Evolutionary conservation across 441 rosid genomes (phyloP).

Genomic region (Monsonia emarginata): DNA sequence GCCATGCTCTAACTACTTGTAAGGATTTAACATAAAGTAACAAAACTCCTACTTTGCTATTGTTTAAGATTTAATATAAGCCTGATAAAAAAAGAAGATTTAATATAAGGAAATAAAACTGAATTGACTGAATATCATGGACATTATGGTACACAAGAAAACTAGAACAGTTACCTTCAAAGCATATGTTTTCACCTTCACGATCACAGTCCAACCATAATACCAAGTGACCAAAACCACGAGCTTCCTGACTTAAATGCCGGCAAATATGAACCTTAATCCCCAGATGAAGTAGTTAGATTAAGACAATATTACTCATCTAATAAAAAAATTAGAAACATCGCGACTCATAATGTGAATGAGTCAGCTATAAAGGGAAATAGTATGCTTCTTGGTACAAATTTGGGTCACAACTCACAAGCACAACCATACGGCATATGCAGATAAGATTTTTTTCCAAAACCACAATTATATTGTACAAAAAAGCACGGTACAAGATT

Average conservation of each 20-base stretch:
- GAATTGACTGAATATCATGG: neutral
- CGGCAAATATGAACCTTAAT: slow-evolving; percentile 61
- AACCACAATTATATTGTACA: neutral
- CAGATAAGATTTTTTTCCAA: neutral
- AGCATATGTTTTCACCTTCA: slow-evolving; percentile 95
- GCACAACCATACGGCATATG: neutral
- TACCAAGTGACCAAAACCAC: slow-evolving; percentile 68
- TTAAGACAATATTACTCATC: neutral
- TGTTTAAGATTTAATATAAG: no score
- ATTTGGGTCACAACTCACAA: neutral
- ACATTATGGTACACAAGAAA: neutral
- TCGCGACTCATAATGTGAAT: neutral
- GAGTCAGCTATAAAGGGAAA: neutral
- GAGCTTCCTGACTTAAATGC: slow-evolving; percentile 85
- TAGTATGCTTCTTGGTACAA: neutral
- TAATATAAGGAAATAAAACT: no score
- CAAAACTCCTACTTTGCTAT: no score
- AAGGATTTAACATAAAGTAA: no score
- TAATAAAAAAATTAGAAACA: neutral
- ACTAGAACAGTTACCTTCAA: slow-evolving; percentile 55
- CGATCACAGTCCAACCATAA: slow-evolving; percentile 96
- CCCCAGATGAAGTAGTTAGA: slow-evolving; percentile 16
- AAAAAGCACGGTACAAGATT: neutral
- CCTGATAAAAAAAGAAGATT: no score
- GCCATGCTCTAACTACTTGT: no score